Evolutionary conservation across 345 rosid genomes (phyloP).

Genomic region (Garcia nutans): DNA sequence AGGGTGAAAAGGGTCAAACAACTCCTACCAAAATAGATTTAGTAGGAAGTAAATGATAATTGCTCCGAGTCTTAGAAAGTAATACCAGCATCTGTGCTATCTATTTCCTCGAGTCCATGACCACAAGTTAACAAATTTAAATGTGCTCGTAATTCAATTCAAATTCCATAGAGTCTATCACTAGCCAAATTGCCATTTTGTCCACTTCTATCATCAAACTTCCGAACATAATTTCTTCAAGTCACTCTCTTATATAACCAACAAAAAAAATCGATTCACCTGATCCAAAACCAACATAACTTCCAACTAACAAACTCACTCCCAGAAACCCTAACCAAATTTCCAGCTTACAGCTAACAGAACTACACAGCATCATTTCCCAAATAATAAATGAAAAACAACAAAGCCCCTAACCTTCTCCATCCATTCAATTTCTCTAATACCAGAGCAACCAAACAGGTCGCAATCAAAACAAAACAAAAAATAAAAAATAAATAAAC

Average conservation of each 20-base stretch:
- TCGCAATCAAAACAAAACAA: background rate
- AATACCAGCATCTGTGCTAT: no score
- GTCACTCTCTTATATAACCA: background rate
- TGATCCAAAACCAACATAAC: background rate
- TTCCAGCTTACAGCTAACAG: background rate
- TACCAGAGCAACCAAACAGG: background rate
- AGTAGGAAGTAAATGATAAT: background rate
- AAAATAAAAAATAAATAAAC: background rate
- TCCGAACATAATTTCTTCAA: background rate
- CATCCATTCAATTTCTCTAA: conserved; percentile 1
- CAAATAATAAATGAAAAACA: background rate
- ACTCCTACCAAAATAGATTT: background rate
- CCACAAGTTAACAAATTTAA: background rate
- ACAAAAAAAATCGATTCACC: background rate
- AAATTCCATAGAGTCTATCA: background rate
- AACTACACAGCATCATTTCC: background rate
- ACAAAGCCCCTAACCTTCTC: no score
- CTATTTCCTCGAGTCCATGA: background rate
- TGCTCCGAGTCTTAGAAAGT: background rate
- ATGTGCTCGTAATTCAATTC: no score
- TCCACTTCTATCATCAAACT: background rate
- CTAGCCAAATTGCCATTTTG: background rate
- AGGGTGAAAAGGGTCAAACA: background rate
- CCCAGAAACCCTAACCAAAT: background rate
- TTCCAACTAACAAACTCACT: background rate